Evolutionary conservation across 2,329 filamentous ascomycete genomes (phyloP), one percentile per base, ranked within the genome.

Genomic region (Phialophora chinensis): DNA sequence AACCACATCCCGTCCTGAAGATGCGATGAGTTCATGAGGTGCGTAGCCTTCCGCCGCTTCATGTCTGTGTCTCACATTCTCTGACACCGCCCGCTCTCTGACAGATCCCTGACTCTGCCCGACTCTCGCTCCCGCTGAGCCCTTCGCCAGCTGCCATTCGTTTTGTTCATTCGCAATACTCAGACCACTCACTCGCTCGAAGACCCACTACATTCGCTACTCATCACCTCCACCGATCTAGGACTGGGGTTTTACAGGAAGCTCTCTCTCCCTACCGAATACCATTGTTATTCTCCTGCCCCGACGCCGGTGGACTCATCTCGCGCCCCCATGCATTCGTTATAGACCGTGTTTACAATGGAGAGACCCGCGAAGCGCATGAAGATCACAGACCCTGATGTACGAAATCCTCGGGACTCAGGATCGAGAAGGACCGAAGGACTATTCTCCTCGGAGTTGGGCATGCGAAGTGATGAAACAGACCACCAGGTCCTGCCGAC

Each of bases 341-440:
- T 62, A 27, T 50, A 35, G 20, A 17, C 17, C 27, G 25, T 38
- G 27, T 29, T 38, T 5, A 61, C 31, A 20, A 73, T 73, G 71
- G 69, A 73, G 59, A 66, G 65, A 65, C 70, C 70, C n/a, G 44
- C 65, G 38, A 72, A 72, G 59, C 67, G 71, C 57, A 66, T 70
- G 65, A 71, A 63, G 59, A 68, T 72, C 23, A 69, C 66, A 47
- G 60, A 70, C 52, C 66, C 68, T 29, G 70, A 70, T 49, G 64
- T 68, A 35, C 60, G 69, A 63, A 68, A 69, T 25, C 69, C 69
- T 25, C 67, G 67, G 27, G 69, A 67, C 49, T 65, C 69, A 12
- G 66, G 66, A 17, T 71, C 67, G 12, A 66, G 64, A 53, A 70
- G 63, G 66, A 67, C 67, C 1, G 67, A 68, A 63, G 67, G 69